Evolutionary conservation across 176 grass and related monocot genomes (phyloP).

Genomic region (Triticum timopheevii): DNA sequence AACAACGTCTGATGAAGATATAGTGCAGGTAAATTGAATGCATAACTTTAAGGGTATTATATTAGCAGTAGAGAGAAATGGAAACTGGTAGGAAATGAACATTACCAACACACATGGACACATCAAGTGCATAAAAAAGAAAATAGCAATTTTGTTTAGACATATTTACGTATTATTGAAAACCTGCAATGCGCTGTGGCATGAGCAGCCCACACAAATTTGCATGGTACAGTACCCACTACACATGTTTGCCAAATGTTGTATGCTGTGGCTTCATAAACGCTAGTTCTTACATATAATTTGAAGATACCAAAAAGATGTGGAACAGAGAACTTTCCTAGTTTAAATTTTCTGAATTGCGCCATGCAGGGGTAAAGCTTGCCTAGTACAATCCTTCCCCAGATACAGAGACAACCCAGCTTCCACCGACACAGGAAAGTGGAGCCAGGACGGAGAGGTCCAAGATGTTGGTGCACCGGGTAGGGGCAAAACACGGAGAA

Average conservation of each 20-base stretch:
- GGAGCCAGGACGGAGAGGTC: too few relatives aligned
- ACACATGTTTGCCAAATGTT: background rate
- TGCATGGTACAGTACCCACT: background rate
- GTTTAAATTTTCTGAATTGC: too few relatives aligned
- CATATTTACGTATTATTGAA: background rate
- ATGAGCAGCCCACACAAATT: background rate
- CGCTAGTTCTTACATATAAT: background rate
- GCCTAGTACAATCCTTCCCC: too few relatives aligned
- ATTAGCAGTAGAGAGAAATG: background rate
- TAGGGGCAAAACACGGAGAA: too few relatives aligned
- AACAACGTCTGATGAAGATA: constrained; percentile 97
- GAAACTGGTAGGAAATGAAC: background rate
- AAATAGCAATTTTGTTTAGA: background rate
- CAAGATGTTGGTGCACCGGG: too few relatives aligned
- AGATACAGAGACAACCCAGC: too few relatives aligned
- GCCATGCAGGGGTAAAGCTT: too few relatives aligned
- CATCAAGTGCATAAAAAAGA: background rate
- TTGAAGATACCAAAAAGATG: too few relatives aligned
- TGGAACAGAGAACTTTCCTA: too few relatives aligned
- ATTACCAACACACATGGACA: background rate
- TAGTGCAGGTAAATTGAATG: constrained; percentile 53
- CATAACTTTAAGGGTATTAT: background rate
- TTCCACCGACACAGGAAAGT: too few relatives aligned
- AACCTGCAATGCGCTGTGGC: background rate
- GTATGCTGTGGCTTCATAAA: background rate